Conservation (phyloP, 108 stramenopile genomes). For the Cyclotella atomus region DNA sequence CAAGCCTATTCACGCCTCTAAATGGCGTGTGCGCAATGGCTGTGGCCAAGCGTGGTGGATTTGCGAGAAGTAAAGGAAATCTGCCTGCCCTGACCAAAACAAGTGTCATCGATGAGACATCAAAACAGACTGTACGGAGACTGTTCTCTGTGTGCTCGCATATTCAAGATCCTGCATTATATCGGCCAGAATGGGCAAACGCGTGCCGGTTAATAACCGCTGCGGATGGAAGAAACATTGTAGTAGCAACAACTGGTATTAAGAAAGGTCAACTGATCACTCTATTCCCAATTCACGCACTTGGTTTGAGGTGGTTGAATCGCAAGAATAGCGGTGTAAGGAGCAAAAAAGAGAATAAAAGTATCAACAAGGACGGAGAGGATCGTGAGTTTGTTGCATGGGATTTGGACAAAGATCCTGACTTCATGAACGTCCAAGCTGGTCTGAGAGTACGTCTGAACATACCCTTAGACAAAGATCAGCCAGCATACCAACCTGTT, state of each 20-base stretch:
- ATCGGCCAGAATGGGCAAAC: slow-evolving; percentile 35
- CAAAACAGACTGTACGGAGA: slow-evolving; percentile 24
- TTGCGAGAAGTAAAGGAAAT: slow-evolving; percentile 1
- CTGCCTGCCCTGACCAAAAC: not conserved
- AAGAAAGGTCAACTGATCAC: slow-evolving; percentile 29
- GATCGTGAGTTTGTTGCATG: slow-evolving; percentile 40
- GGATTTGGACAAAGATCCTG: slow-evolving; percentile 16
- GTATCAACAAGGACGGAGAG: not conserved
- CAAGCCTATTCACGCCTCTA: not conserved
- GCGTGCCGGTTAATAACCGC: slow-evolving; percentile 5
- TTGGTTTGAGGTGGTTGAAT: slow-evolving; percentile 25
- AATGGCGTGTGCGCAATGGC: not conserved
- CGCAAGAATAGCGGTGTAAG: slow-evolving; percentile 5
- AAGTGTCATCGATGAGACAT: slow-evolving; percentile 21
- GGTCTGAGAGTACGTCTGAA: slow-evolving; percentile 22
- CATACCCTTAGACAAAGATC: slow-evolving; percentile 30
- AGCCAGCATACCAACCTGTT: slow-evolving; percentile 6
- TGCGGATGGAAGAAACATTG: not conserved
- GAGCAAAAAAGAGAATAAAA: slow-evolving; percentile 12
- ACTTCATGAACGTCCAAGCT: slow-evolving; percentile 13
- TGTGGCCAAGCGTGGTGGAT: slow-evolving; percentile 9
- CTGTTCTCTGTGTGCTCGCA: slow-evolving; percentile 39
- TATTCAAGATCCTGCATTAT: slow-evolving; percentile 43
- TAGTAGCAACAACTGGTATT: slow-evolving; percentile 15
- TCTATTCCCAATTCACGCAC: slow-evolving; percentile 46